Percentiles rank a stretch among this genome's conserved stretches.
Conservation (phyloP, 169 alveolate genomes). For the Cyclospora cayetanensis region DNA sequence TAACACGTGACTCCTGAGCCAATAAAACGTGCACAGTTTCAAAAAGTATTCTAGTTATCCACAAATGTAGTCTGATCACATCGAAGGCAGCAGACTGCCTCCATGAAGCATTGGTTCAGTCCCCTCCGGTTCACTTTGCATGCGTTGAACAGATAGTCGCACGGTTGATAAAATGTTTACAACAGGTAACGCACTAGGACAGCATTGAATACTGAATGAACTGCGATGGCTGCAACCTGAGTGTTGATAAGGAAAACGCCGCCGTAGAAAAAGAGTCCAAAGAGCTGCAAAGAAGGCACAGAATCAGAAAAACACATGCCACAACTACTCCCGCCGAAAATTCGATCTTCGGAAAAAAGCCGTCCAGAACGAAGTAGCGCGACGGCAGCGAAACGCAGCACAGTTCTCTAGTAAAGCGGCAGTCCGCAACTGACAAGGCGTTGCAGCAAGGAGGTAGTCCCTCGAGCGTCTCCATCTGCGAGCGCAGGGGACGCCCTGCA, state of each 20-base stretch:
- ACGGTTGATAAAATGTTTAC: not conserved
- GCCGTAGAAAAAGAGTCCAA: constrained; percentile 66
- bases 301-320: not conserved
- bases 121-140: no score
- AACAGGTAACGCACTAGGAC: not conserved
- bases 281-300: constrained; percentile 43
- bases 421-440: not conserved
- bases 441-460: no score
- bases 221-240: constrained; percentile 65
- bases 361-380: not conserved
- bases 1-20: constrained; percentile 21
- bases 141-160: no score
- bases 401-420: not conserved
- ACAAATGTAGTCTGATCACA: not conserved
- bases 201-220: constrained; percentile 45
- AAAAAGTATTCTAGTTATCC: not conserved
- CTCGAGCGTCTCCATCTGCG: no score
- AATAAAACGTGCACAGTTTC: not conserved
- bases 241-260: constrained; percentile 67
- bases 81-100: not conserved
- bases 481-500: not conserved
- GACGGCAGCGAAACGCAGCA: not conserved
- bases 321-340: not conserved
- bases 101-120: not conserved
- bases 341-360: not conserved